Evolutionary conservation across 2,329 filamentous ascomycete genomes (phyloP).

Genomic region (Grosmannia clavigera): DNA sequence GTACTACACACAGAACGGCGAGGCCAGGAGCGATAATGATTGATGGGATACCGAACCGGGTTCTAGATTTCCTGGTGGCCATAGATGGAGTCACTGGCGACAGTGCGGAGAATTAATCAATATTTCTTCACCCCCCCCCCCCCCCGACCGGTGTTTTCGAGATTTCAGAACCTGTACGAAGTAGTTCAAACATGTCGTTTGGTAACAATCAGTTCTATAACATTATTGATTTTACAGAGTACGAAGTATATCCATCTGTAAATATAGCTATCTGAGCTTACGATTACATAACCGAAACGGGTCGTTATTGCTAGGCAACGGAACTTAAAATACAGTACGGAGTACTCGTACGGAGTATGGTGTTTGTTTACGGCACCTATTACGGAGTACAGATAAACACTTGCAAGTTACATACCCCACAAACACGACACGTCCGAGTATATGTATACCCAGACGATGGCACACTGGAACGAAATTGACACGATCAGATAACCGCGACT

Average conservation of each 20-base stretch:
- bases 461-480: background rate
- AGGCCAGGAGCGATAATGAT: background rate
- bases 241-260: too few relatives aligned
- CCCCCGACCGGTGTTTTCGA: too few relatives aligned
- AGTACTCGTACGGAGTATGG: too few relatives aligned
- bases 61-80: background rate
- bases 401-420: background rate
- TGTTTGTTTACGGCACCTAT: too few relatives aligned
- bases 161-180: too few relatives aligned
- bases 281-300: background rate
- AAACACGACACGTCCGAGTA: background rate
- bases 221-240: too few relatives aligned
- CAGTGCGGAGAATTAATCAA: background rate
- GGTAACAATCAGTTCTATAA: too few relatives aligned
- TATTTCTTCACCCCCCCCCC: too few relatives aligned
- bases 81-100: background rate
- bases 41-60: background rate
- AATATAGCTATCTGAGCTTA: too few relatives aligned
- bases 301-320: background rate
- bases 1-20: slow-evolving; percentile 28
- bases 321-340: background rate
- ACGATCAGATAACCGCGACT: background rate
- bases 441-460: too few relatives aligned
- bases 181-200: too few relatives aligned
- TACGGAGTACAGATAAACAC: too few relatives aligned